Evolutionary conservation across 2,329 filamentous ascomycete species (phyloP), one percentile per base, ranked within the genome.

Genomic region (Fusarium siculi): DNA sequence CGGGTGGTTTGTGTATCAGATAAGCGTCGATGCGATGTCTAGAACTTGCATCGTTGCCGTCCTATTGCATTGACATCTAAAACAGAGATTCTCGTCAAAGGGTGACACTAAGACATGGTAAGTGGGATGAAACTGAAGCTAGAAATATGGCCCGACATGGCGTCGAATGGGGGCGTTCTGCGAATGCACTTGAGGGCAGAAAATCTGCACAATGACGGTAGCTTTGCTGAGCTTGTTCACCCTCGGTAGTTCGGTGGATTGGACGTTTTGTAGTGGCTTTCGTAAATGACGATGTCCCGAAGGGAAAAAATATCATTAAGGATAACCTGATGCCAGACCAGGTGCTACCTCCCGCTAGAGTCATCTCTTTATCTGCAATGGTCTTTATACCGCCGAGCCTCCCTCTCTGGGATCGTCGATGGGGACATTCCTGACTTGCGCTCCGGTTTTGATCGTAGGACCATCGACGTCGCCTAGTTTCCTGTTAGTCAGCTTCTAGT

Each of bases 211-310:
- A 2, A 30, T 1, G 5, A 49, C 3, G 14, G 21, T 9, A n/a
- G 46, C 2, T 19, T 30, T 7, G 14, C 5, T 16, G 15, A 30
- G 25, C 14, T n/a, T 49, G 14, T n/a, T 23, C 28, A n/a, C 28
- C 15, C 10, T 49, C 10, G 15, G 7, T 14, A 7, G 0, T 23
- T 14, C 3, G 21, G 28, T 2, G 1, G 15, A 9, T 4, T 6
- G 1, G 15, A 9, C 21, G 15, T 18, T 32, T n/a, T 12, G 3
- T n/a, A 49, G 47, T 50, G 21, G 8, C 11, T 19, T 14, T 50
- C 0, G 21, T 5, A 32, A 7, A 2, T 1, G 11, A 50, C 0
- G 28, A 5, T 5, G 21, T 18, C 5, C 3, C 15, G 8, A 34
- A 9, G 4, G 11, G 14, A 4, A 5, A 49, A 23, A 7, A 28